Conservation (phyloP, 2,329 filamentous ascomycete species). For the Arachnopeziza araneosa region DNA sequence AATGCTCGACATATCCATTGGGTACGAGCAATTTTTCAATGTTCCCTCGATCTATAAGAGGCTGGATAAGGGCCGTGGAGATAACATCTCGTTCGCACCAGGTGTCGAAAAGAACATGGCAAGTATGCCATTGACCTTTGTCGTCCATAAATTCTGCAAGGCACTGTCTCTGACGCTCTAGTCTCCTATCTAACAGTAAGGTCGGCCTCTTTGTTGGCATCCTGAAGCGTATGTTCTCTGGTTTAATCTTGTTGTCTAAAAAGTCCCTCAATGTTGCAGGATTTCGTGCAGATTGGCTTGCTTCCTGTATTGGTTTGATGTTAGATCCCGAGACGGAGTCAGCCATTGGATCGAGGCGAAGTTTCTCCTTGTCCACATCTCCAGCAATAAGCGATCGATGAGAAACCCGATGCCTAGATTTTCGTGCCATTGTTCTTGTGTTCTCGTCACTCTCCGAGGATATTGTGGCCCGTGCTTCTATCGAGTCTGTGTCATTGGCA, state of each 20-base stretch:
- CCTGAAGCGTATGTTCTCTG: background rate
- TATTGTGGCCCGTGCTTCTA: background rate
- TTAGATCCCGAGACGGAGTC: background rate
- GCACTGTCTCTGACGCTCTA: background rate
- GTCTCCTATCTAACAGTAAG: background rate
- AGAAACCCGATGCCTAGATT: background rate
- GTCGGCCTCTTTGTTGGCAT: background rate
- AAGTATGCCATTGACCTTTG: background rate
- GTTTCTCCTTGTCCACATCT: background rate
- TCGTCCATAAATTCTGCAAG: background rate
- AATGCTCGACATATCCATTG: background rate
- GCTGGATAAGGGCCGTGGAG: background rate
- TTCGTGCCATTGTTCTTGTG: background rate
- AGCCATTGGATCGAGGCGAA: background rate
- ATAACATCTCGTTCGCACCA: background rate
- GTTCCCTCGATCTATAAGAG: background rate
- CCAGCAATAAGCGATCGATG: background rate
- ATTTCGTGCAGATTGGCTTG: background rate
- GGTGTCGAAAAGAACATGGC: background rate
- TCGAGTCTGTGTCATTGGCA: background rate
- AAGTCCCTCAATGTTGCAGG: background rate
- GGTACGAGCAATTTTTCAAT: background rate
- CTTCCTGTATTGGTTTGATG: background rate
- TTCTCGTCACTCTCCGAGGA: background rate
- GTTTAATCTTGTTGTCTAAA: background rate